Evolutionary conservation across 2,329 filamentous ascomycete species (phyloP).

Genomic region (Aspergillus fumigatiaffinis): DNA sequence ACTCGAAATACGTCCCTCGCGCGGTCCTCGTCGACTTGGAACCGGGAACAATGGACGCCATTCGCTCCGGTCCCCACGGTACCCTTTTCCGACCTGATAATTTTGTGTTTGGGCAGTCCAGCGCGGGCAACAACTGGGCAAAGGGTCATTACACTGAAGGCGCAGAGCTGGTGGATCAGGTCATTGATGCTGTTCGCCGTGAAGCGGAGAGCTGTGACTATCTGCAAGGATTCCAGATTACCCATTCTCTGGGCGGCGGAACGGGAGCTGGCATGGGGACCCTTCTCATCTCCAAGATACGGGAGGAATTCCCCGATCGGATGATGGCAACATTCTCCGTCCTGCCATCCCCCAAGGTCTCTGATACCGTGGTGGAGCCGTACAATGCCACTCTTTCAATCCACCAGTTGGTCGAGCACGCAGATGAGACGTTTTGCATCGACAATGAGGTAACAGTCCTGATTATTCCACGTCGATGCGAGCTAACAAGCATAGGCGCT

Average conservation of each 20-base stretch:
- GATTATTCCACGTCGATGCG: constrained; percentile 8
- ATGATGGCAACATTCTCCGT: constrained; percentile 99
- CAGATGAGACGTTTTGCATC: constrained; percentile 99
- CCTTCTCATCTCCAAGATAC: constrained; percentile 99
- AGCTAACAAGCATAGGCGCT: constrained; percentile 58
- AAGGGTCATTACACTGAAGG: constrained; percentile 99
- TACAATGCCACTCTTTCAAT: constrained; percentile 99
- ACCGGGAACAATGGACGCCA: constrained; percentile 99
- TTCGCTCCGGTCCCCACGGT: constrained; percentile 95
- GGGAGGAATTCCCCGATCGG: constrained; percentile 98
- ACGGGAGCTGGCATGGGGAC: constrained; percentile 99
- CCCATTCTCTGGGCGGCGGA: constrained; percentile 99
- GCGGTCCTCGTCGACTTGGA: constrained; percentile 99
- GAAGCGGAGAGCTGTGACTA: constrained; percentile 99
- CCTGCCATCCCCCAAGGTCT: constrained; percentile 97
- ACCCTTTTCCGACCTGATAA: constrained; percentile 99
- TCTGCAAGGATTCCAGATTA: constrained; percentile 99
- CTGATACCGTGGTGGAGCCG: constrained; percentile 98
- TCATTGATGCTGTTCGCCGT: constrained; percentile 95
- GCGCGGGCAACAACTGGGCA: constrained; percentile 99
- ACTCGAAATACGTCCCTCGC: constrained; percentile 99
- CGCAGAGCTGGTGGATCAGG: constrained; percentile 96
- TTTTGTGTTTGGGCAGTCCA: constrained; percentile 99
- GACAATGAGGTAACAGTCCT: constrained; percentile 73
- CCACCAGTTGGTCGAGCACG: constrained; percentile 99